Base-by-base conservation (phyloP, 768 basidiomycete genomes). In the Artomyces pyxidatus region DNA sequence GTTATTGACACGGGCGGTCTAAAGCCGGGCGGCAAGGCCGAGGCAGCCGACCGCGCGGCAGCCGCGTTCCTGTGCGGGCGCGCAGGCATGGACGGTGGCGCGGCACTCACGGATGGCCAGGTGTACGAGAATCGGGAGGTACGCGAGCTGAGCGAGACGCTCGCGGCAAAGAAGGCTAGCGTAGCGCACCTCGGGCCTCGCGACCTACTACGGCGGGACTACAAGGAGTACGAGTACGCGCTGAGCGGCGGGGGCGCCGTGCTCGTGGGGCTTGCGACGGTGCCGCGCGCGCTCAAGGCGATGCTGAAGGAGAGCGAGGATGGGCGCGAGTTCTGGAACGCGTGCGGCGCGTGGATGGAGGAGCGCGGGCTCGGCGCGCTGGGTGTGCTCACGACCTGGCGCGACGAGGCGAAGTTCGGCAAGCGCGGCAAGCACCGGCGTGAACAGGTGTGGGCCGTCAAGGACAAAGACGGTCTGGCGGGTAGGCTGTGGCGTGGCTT, bases 131-230 rank as follows among this genome's bases (percentile, higher is more conserved):
- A 66, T 3, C 63, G 67, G 30, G 68, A 68, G 3, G 66, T 88
- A 42, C 71, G 71, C 53, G 66, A 68, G 0, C 72, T 90, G 12
- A 69, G 75, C 2, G 59, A 63, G 29, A 61, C 64, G 3, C 72
- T 91, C 21, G 50, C 68, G 43, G 56, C 59, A 2, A 78, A 78
- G 66, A 99, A 98, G 62, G 57, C 58, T 3, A 77, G 83, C 50
- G 70, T 98, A 8, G 76, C 78, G 1, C 75, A 80, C 53, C 72
- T 97, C 16, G 69, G 68, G 7, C 78, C 80, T 0, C 73, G 77
- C 48, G 92, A 97, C 59, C 77, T 97, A 17, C 75, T 99, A 4
- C 75, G 91, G 11, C 71, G 96, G n/a, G 96, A 99, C 67, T 99
- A 93, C 73, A 98, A 99, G 63, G 83, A 95, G 55, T 95, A 92